phyloP scores from a whole-genome alignment of 805 yeast genomes.

The Lipomyces yamanashiensis region DNA sequence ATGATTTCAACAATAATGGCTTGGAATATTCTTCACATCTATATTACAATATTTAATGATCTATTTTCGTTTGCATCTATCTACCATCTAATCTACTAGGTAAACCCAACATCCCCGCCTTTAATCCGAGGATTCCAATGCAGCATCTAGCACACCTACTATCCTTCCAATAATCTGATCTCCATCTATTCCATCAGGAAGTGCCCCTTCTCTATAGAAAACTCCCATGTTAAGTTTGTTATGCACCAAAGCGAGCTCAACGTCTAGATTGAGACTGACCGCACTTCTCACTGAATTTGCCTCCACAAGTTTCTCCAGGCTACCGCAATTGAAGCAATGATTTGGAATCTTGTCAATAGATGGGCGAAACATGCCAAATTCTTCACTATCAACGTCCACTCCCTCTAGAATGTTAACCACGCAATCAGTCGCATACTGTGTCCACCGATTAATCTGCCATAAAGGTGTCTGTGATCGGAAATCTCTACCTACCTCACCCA shows the following conservation, averaged over 20 bases:
- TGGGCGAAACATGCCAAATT: conserved; percentile 7
- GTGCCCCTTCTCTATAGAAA: conserved; percentile 21
- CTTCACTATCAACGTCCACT: conserved; percentile 8
- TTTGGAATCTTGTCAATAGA: neutral
- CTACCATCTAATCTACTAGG: no score
- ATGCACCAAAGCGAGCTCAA: conserved; percentile 31
- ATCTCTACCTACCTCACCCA: conserved; percentile 18
- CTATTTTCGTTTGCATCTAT: no score
- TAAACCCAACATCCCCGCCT: no score
- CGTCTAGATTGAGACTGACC: conserved; percentile 25
- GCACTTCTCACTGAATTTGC: neutral
- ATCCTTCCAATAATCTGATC: conserved; percentile 1
- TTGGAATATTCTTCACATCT: no score
- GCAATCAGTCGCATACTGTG: conserved; percentile 30
- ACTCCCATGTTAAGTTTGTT: conserved; percentile 33
- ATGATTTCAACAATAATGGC: no score
- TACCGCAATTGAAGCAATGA: neutral
- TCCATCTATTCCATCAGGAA: conserved; percentile 9
- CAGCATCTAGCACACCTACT: neutral
- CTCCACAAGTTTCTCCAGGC: neutral
- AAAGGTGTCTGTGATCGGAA: conserved; percentile 27
- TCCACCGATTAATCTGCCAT: conserved; percentile 27
- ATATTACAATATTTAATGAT: no score
- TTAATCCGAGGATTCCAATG: neutral
- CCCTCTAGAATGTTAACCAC: conserved; percentile 33